These are phyloP conservation scores for Torrubiella hemipterigena DNA, from an alignment of 2,329 filamentous ascomycete species.

Conservation along the genomic window DNA sequence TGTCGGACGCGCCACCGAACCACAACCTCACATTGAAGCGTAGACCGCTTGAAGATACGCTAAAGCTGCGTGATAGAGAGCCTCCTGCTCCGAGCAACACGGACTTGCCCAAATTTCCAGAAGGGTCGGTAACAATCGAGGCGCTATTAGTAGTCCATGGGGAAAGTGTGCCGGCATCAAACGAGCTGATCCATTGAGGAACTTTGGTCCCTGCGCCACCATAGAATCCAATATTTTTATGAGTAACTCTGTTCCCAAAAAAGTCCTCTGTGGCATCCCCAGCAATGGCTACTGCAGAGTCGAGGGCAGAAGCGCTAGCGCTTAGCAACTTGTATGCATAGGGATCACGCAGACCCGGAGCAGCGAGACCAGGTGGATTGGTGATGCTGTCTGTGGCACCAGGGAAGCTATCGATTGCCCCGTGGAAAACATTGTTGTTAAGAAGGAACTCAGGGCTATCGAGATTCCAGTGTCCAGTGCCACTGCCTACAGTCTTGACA, in stretches of 20 bases:
- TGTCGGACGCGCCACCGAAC: too few species aligned
- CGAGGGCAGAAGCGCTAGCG: neutral
- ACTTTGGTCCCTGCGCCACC: neutral
- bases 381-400: neutral
- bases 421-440: neutral
- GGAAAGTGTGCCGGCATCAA: neutral
- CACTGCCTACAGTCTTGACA: neutral
- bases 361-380: neutral
- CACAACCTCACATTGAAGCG: too few species aligned
- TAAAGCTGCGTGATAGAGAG: too few species aligned
- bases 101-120: constrained; percentile 1
- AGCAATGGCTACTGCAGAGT: neutral
- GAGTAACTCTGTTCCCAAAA: neutral
- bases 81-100: neutral
- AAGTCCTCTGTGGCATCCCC: neutral
- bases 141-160: neutral
- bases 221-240: constrained; percentile 2
- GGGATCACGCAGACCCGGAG: constrained; percentile 1
- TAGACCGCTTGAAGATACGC: too few species aligned
- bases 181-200: constrained; percentile 2
- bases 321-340: constrained; percentile 1
- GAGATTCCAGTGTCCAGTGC: neutral
- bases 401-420: neutral
- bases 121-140: constrained; percentile 1
- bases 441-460: constrained; percentile 1